Percentiles rank a stretch among this genome's conserved stretches.
These are phyloP conservation scores for Microbotryum saponariae DNA, from an alignment of 1,284 basidiomycete genomes.

Conservation along the genomic window DNA sequence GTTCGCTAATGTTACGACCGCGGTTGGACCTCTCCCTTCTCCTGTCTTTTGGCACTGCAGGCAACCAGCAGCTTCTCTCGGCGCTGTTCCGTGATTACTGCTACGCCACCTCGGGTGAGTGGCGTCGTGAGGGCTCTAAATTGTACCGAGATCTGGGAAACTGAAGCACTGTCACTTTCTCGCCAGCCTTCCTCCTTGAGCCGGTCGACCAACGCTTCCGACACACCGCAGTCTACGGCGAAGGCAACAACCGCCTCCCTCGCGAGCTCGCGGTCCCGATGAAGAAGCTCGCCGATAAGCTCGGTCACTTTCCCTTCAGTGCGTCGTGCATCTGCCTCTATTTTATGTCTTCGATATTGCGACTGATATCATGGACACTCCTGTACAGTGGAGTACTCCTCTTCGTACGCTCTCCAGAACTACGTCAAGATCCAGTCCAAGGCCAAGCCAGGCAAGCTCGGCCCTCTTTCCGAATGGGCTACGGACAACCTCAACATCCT, in stretches of 20 bases:
- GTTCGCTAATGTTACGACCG: not conserved
- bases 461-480: constrained; percentile 14
- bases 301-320: constrained; percentile 36
- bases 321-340: not conserved
- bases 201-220: constrained; percentile 35
- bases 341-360: constrained; percentile 29
- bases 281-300: constrained; percentile 34
- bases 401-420: constrained; percentile 36
- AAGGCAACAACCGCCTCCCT: constrained; percentile 33
- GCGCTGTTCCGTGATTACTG: constrained; percentile 40
- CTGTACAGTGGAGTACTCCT: constrained; percentile 33
- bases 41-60: constrained; percentile 2
- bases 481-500: constrained; percentile 38
- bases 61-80: constrained; percentile 33
- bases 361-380: constrained; percentile 34
- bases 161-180: not conserved
- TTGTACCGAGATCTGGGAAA: not conserved
- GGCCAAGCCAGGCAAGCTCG: constrained; percentile 16
- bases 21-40: not conserved
- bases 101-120: constrained; percentile 32
- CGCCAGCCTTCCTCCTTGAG: constrained; percentile 36
- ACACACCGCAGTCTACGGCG: constrained; percentile 34
- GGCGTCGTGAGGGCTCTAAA: not conserved
- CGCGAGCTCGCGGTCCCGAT: constrained; percentile 34
- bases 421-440: constrained; percentile 17